A percentile compares a stretch with the other conserved stretches of the same genome.
Evolutionary conservation across 1,139 yeast genomes (phyloP).

Genomic region (Hansenula anomala): DNA sequence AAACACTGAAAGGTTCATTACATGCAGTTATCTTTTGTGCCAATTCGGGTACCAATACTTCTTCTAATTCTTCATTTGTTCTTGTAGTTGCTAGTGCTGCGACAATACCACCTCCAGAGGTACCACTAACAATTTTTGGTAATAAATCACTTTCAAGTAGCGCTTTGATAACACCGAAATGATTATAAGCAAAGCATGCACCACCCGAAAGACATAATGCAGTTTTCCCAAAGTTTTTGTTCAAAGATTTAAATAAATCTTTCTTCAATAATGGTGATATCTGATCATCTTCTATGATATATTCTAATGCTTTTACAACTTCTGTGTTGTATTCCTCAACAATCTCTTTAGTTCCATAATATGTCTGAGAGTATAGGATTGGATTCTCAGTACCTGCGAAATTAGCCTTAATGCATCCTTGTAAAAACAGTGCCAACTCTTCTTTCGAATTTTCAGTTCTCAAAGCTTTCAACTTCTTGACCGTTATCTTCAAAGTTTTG

Average conservation of each 20-base stretch:
- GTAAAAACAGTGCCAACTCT: slow-evolving; percentile 52
- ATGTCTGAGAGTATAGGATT: slow-evolving; percentile 65
- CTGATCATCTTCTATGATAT: slow-evolving; percentile 35
- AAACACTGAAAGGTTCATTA: slow-evolving; percentile 56
- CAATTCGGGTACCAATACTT: slow-evolving; percentile 54
- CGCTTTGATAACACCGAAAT: slow-evolving; percentile 74
- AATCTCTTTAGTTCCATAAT: slow-evolving; percentile 66
- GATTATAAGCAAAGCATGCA: slow-evolving; percentile 74
- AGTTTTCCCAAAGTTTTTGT: slow-evolving; percentile 65
- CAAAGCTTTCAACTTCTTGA: slow-evolving; percentile 36
- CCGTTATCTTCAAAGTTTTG: slow-evolving; percentile 49
- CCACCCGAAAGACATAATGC: slow-evolving; percentile 79
- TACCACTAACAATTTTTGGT: slow-evolving; percentile 71
- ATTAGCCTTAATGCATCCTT: slow-evolving; percentile 65
- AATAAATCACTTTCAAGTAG: slow-evolving; percentile 59
- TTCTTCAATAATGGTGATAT: slow-evolving; percentile 40
- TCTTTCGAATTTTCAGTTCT: slow-evolving; percentile 28
- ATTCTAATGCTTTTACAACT: slow-evolving; percentile 43
- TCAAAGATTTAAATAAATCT: slow-evolving; percentile 51
- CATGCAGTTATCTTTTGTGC: slow-evolving; percentile 70
- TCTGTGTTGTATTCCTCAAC: slow-evolving; percentile 53
- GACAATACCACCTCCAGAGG: slow-evolving; percentile 80
- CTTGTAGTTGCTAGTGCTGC: slow-evolving; percentile 72
- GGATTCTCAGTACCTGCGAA: slow-evolving; percentile 80
- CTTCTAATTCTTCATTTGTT: slow-evolving; percentile 58